Conservation (phyloP, 2,329 filamentous ascomycete genomes). For the Neonectria faginata region DNA sequence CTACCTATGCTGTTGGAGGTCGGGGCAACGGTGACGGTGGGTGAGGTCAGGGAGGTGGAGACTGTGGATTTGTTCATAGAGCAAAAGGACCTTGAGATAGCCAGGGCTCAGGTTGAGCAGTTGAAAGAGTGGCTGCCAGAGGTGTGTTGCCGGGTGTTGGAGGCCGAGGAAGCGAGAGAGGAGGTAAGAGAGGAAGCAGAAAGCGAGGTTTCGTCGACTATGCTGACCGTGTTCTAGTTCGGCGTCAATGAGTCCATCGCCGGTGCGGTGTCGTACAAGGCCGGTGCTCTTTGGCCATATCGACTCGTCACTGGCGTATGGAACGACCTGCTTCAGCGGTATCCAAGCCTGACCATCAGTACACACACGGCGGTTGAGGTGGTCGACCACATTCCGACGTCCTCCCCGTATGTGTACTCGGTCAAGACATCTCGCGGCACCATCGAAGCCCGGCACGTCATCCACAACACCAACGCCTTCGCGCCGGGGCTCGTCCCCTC, state of each 20-base stretch:
- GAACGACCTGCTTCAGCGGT: constrained; percentile 53
- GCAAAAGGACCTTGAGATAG: constrained; percentile 49
- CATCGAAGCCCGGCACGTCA: constrained; percentile 61
- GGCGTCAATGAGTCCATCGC: constrained; percentile 49
- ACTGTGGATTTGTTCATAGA: constrained; percentile 61
- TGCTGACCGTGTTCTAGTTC: constrained; percentile 45
- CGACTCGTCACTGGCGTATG: constrained; percentile 61
- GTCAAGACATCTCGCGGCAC: constrained; percentile 59
- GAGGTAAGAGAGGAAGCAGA: constrained; percentile 41
- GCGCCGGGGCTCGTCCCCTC: constrained; percentile 63
- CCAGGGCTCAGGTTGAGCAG: constrained; percentile 48
- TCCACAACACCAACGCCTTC: constrained; percentile 70
- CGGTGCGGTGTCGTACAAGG: constrained; percentile 58
- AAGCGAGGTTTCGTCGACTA: background rate
- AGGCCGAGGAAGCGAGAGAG: constrained; percentile 49
- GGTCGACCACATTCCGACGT: constrained; percentile 35
- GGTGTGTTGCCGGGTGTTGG: constrained; percentile 51
- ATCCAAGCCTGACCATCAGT: constrained; percentile 52
- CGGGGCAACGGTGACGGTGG: constrained; percentile 50
- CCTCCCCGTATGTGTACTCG: constrained; percentile 50
- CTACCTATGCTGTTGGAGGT: constrained; percentile 54
- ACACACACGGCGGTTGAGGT: constrained; percentile 53
- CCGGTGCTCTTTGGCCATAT: constrained; percentile 64
- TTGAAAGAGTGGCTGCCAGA: constrained; percentile 56
- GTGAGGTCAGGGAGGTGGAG: constrained; percentile 59